Evolutionary conservation across 371 early-diverging fungal species (phyloP), one percentile per base, ranked within the genome.

Genomic region (Mortierella sp.): DNA sequence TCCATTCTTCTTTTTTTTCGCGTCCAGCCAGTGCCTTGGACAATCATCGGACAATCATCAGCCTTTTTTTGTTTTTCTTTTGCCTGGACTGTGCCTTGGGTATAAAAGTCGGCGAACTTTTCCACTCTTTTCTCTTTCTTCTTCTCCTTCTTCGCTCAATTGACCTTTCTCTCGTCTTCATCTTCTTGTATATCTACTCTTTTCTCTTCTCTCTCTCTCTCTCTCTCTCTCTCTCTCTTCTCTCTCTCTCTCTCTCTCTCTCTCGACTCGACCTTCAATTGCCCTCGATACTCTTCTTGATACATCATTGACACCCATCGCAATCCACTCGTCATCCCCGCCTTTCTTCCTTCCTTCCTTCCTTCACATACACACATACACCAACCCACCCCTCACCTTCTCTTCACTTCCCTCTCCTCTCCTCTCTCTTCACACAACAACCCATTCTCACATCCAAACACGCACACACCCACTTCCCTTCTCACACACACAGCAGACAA

Each of bases 191-290:
- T 31, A 43, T 44, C 61, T 70, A 24, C 43, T 24, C 31, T 45
- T 48, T 47, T 19, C 69, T 55, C 69, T 41, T 29, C 11, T 41
- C 39, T n/a, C 55, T 29, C 58, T 9, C 24, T 37, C 72, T 6
- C 26, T 45, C 39, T 34, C 34, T 29, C 55, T 55, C 16, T 65
- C 14, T 41, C 19, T 41, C 19, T 64, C 64, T 64, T 24, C 43
- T 41, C 64, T 41, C 41, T 64, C 41, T 64, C 64, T 64, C 72
- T 50, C 40, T 40, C 31, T 41, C 26, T 64, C 64, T 39, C 68
- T 52, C 68, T 53, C 37, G 9, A n/a, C 48, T 47, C 24, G 19
- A n/a, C n/a, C 34, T 19, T 31, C 58, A 29, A 34, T 19, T 58
- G 16, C 58, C 16, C 19, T 29, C 53, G 4, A 26, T 29, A 10